Evolutionary conservation across 2,329 filamentous ascomycete species (phyloP).

Genomic region (Stachybotrys elegans): DNA sequence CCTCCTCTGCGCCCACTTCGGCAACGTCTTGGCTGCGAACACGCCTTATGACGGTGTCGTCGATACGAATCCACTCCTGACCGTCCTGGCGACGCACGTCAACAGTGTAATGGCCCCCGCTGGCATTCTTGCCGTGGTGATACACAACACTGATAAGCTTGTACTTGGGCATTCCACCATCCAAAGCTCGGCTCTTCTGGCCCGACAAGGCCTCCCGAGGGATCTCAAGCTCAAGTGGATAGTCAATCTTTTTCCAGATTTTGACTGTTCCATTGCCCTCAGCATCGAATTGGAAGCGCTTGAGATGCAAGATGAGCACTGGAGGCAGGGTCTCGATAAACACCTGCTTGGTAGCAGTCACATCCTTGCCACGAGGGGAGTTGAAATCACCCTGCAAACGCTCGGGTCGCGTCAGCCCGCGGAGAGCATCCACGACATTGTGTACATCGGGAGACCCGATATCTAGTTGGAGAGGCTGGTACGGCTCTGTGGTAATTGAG

Average conservation of each 20-base stretch:
- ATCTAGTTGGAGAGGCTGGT: constrained; percentile 90
- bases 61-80: constrained; percentile 92
- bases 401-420: constrained; percentile 77
- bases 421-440: constrained; percentile 89
- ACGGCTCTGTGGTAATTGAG: constrained; percentile 88
- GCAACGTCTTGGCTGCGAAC: constrained; percentile 86
- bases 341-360: constrained; percentile 84
- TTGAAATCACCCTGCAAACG: constrained; percentile 80
- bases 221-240: constrained; percentile 90
- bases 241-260: constrained; percentile 97
- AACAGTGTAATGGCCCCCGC: constrained; percentile 95
- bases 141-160: constrained; percentile 87
- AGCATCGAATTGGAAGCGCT: constrained; percentile 94
- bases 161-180: constrained; percentile 72
- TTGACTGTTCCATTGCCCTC: constrained; percentile 79
- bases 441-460: constrained; percentile 83
- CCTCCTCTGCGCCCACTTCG: constrained; percentile 77
- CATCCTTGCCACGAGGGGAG: constrained; percentile 69
- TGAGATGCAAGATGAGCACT: constrained; percentile 89
- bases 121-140: constrained; percentile 95
- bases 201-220: constrained; percentile 83
- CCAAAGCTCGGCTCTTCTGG: constrained; percentile 57
- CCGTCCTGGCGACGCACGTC: constrained; percentile 92
- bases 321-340: constrained; percentile 89
- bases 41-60: constrained; percentile 85